Evolutionary conservation across 1,284 basidiomycete genomes (phyloP).

Genomic region (Limonomyces culmigenus): DNA sequence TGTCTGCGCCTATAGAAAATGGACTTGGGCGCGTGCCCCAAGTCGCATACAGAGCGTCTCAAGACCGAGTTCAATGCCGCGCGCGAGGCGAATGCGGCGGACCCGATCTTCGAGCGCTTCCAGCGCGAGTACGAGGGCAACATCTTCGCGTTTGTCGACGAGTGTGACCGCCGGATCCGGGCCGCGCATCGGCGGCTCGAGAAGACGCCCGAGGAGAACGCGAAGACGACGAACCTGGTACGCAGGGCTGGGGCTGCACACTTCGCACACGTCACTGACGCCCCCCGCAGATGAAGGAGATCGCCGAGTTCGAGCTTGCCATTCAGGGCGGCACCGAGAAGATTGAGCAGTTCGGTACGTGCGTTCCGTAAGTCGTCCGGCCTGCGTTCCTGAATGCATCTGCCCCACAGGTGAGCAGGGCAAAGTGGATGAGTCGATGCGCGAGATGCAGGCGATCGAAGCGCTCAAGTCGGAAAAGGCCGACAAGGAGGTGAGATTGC

Average conservation of each 20-base stretch:
- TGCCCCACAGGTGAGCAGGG: conserved; percentile 69
- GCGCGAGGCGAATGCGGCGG: conserved; percentile 53
- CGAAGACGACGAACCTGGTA: conserved; percentile 91
- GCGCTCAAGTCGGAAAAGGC: conserved; percentile 92
- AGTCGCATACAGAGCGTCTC: conserved; percentile 88
- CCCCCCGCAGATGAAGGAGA: conserved; percentile 82
- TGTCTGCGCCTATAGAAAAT: conserved; percentile 66
- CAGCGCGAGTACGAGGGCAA: conserved; percentile 92
- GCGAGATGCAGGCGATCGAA: conserved; percentile 93
- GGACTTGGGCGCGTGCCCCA: conserved; percentile 96
- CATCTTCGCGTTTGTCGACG: conserved; percentile 92
- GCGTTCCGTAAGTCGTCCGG: conserved; percentile 4
- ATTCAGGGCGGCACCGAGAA: conserved; percentile 98
- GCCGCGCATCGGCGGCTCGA: conserved; percentile 89
- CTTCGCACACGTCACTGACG: neutral
- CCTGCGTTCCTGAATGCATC: neutral
- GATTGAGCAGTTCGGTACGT: conserved; percentile 81
- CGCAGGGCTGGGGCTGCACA: conserved; percentile 8
- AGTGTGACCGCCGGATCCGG: conserved; percentile 93
- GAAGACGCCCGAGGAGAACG: conserved; percentile 99
- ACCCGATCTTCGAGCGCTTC: conserved; percentile 71
- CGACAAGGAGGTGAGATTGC: conserved; percentile 69
- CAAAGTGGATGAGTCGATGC: conserved; percentile 96
- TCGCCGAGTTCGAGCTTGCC: conserved; percentile 96
- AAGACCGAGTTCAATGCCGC: conserved; percentile 84